Base-by-base conservation (phyloP, 768 basidiomycete species). In the Chalciporus sphaerocephalus region DNA sequence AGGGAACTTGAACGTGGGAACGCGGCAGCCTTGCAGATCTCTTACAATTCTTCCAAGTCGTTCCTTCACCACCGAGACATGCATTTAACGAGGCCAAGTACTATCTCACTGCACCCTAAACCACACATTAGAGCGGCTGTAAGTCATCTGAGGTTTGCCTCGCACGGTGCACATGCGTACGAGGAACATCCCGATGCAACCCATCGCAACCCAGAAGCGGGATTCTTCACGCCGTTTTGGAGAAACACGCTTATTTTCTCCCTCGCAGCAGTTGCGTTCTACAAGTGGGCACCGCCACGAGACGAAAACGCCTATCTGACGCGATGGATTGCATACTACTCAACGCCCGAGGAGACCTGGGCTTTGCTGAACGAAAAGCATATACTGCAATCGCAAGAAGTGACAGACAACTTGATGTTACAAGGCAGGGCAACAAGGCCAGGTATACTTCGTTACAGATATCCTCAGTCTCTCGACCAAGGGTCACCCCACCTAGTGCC, bases 141-240 rank as follows among this genome's bases (percentile, higher is more conserved):
- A 35, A 45, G 64, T 9, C 73, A 71, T 44, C 67, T 69, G 44
- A 70, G 75, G 57, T 67, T 69, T 47, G 71, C 73, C 25, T 71
- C 75, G n/a, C 55, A 71, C 48, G 58, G 68, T 43, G 62, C 71
- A 55, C 64, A 74, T 50, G 55, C 73, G 44, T 70, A 78, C 53
- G 67, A 72, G 22, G 64, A 60, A 41, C 61, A 65, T 40, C 28
- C 63, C 34, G 67, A 69, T 42, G 50, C 61, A 24, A 67, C 72
- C 16, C 69, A 74, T 7, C 80, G 81, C 59, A 71, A 75, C 17
- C 68, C 70, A 47, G 85, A 89, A 76, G 64, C 53, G 32, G 89
- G 75, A 23, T 90, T 90, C 60, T 65, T 68, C 21, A 78, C 75
- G 24, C 69, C 80, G 17, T 75, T 84, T 59, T 90, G 88, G 88